These are phyloP conservation scores for Ramaria rubella DNA, from an alignment of 768 basidiomycete genomes.

Conservation along the genomic window DNA sequence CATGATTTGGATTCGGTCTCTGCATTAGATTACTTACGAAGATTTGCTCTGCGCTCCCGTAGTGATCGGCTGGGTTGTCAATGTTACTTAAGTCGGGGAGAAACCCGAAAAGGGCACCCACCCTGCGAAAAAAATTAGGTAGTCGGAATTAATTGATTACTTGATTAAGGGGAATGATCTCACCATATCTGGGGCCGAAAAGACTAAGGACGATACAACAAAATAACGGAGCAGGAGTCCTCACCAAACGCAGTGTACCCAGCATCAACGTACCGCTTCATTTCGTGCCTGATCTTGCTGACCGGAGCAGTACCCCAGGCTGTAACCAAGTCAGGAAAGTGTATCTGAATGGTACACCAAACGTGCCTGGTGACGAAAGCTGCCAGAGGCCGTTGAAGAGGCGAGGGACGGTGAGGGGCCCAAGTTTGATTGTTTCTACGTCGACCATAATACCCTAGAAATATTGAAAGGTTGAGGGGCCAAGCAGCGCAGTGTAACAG, in stretches of 20 bases:
- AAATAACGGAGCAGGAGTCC: constrained; percentile 35
- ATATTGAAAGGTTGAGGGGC: background rate
- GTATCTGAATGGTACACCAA: background rate
- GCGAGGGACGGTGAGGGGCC: constrained; percentile 52
- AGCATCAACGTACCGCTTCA: constrained; percentile 53
- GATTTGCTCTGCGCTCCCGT: constrained; percentile 75
- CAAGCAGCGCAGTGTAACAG: constrained; percentile 18
- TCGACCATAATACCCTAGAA: background rate
- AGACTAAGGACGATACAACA: constrained; percentile 11
- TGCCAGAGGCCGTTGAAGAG: constrained; percentile 82
- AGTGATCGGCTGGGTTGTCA: constrained; percentile 61
- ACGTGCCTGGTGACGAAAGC: constrained; percentile 38
- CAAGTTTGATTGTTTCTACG: constrained; percentile 47
- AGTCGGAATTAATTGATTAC: background rate
- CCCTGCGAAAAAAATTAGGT: background rate
- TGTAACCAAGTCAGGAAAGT: constrained; percentile 36
- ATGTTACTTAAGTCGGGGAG: background rate
- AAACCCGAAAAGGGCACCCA: background rate
- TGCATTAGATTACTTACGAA: constrained; percentile 45
- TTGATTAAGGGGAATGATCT: constrained; percentile 14
- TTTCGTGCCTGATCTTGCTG: constrained; percentile 56
- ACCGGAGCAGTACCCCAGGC: constrained; percentile 78
- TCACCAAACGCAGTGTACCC: constrained; percentile 53
- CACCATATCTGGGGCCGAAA: constrained; percentile 46
- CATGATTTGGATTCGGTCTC: background rate